Base-by-base conservation (phyloP, 164 flowering plant species). In the Liquidambar formosana region DNA sequence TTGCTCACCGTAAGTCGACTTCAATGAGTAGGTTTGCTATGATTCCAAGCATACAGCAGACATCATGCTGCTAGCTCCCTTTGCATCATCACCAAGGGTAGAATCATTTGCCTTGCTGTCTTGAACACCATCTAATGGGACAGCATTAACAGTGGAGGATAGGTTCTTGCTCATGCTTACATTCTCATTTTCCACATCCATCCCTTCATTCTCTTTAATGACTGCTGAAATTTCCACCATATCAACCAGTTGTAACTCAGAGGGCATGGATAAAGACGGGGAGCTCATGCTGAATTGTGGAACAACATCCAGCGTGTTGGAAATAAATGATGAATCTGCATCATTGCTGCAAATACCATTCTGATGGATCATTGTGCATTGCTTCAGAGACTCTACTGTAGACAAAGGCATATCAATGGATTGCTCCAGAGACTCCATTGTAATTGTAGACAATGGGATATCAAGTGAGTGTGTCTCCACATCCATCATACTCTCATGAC, bases 401-500 rank as follows among this genome's bases (percentile, higher is more conserved):
- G 67, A 58, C 28, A 8, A 2, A 14, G 57, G 38, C 41, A 2
- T 14, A 56, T 18, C 46, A n/a, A 8, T 12, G 23, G 62, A 27
- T 57, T 65, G 74, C 48, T 66, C 66, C 57, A 25, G 5, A 22
- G n/a, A 70, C 49, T 64, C 59, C 21, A 9, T 26, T 13, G n/a
- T n/a, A n/a, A n/a, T n/a, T n/a, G 28, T 49, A 3, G 69, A 27
- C 11, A 22, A n/a, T 21, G 49, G 64, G 16, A 56, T 22, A 14
- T 57, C 60, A 25, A 63, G 15, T 23, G 69, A 21, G 5, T 12
- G 28, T 16, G 64, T 21, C 13, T 72, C 65, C 47, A 57, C 45
- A 52, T 63, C 78, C 70, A 73, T 61, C 57, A 49, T 16, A 59
- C 27, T 48, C 18, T 58, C 71, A 61, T 45, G 45, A 26, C 38